Percentiles rank a stretch among this genome's conserved stretches.
These are phyloP conservation scores for Platanus orientalis DNA, from an alignment of 164 flowering plant species.

Conservation along the genomic window DNA sequence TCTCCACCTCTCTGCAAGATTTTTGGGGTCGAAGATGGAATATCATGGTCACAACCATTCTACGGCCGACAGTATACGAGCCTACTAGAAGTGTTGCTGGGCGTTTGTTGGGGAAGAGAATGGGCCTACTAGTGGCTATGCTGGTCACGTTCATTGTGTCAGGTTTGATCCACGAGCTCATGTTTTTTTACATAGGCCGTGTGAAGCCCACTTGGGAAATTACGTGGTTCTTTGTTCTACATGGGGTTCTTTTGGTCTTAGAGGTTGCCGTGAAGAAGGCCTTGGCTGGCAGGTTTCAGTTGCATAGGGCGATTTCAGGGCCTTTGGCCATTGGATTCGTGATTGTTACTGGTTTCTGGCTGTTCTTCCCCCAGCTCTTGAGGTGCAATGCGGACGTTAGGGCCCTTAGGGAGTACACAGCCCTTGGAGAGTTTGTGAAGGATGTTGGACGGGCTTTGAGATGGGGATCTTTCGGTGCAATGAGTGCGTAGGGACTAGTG, in stretches of 20 bases:
- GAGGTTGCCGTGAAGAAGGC: slow-evolving; percentile 11
- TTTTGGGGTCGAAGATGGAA: slow-evolving; percentile 28
- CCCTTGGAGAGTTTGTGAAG: background rate
- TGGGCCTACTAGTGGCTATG: slow-evolving; percentile 6
- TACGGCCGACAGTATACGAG: slow-evolving; percentile 16
- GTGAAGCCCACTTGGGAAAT: slow-evolving; percentile 18
- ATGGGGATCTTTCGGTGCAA: too few relatives aligned
- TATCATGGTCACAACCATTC: slow-evolving; percentile 19
- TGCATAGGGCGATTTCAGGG: slow-evolving; percentile 17
- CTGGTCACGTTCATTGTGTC: slow-evolving; percentile 17
- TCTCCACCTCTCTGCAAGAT: slow-evolving; percentile 21
- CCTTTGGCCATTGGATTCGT: slow-evolving; percentile 33
- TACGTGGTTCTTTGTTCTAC: slow-evolving; percentile 21
- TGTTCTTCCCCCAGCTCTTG: slow-evolving; percentile 41
- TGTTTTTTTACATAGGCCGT: slow-evolving; percentile 9
- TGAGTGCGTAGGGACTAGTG: too few relatives aligned
- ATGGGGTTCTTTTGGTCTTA: slow-evolving; percentile 10
- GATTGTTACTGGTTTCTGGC: slow-evolving; percentile 33
- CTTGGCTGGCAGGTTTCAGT: slow-evolving; percentile 2
- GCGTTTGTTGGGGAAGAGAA: background rate
- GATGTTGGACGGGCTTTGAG: background rate
- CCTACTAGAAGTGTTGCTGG: slow-evolving; percentile 3
- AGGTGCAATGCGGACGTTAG: slow-evolving; percentile 28
- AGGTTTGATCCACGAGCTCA: slow-evolving; percentile 22
- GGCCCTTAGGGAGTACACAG: slow-evolving; percentile 10